phyloP scores from a whole-genome alignment of 768 basidiomycete genomes.

The Amanita molliuscula region DNA sequence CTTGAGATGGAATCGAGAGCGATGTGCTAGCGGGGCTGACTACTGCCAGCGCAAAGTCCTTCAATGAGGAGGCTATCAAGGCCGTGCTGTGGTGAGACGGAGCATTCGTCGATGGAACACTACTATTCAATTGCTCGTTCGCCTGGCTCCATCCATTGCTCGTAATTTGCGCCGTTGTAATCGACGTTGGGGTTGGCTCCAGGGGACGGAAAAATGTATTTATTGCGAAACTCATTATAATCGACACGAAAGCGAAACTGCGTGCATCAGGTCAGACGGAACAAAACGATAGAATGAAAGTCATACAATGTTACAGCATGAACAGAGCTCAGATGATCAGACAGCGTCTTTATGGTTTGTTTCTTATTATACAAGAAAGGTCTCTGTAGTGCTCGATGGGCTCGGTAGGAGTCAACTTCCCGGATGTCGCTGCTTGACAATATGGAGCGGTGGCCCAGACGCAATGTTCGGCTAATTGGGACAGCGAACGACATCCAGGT shows the following conservation, averaged over 20 bases:
- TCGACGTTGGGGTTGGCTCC: slow-evolving; percentile 18
- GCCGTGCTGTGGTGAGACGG: slow-evolving; percentile 13
- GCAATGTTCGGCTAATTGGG: slow-evolving; percentile 28
- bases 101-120: neutral
- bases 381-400: slow-evolving; percentile 34
- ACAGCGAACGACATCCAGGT: slow-evolving; percentile 35
- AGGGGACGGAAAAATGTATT: slow-evolving; percentile 36
- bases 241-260: slow-evolving; percentile 60
- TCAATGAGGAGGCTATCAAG: slow-evolving; percentile 27
- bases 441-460: slow-evolving; percentile 25
- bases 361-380: slow-evolving; percentile 29
- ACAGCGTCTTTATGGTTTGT: slow-evolving; percentile 23
- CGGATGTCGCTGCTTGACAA: slow-evolving; percentile 38
- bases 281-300: slow-evolving; percentile 8
- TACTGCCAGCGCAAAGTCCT: slow-evolving; percentile 42
- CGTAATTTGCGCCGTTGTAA: neutral
- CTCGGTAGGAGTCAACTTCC: slow-evolving; percentile 28
- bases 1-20: slow-evolving; percentile 19
- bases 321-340: slow-evolving; percentile 36
- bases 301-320: slow-evolving; percentile 63
- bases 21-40: slow-evolving; percentile 39
- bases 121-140: neutral
- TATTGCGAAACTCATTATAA: slow-evolving; percentile 54
- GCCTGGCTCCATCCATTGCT: neutral
- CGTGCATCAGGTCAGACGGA: slow-evolving; percentile 6